These are phyloP conservation scores for Filobasidium uniguttulatum DNA, from an alignment of 1,284 basidiomycete genomes.

Conservation along the genomic window DNA sequence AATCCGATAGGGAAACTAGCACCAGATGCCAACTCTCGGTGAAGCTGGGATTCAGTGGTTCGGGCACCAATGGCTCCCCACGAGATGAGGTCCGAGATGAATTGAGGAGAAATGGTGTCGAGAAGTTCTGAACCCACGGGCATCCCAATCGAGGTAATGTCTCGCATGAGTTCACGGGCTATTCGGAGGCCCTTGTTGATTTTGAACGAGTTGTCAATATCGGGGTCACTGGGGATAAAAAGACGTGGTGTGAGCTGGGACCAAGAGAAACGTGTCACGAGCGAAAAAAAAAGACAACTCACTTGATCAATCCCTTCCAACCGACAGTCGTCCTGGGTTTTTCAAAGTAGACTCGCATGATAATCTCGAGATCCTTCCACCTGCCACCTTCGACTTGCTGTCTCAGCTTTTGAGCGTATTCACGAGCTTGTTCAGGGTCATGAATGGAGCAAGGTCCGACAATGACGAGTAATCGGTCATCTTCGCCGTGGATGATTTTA, in stretches of 20 bases:
- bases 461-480: constrained; percentile 74
- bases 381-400: constrained; percentile 49
- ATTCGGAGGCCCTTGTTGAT: constrained; percentile 95
- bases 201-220: constrained; percentile 40
- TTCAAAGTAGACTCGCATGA: constrained; percentile 91
- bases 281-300: background rate
- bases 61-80: constrained; percentile 98
- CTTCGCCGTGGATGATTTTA: constrained; percentile 63
- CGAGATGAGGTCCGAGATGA: constrained; percentile 55
- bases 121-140: constrained; percentile 81
- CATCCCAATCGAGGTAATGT: constrained; percentile 70
- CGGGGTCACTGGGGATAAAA: constrained; percentile 44
- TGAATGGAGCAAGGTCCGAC: constrained; percentile 93
- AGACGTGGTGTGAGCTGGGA: background rate
- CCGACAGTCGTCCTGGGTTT: constrained; percentile 56
- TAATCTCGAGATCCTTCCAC: constrained; percentile 60
- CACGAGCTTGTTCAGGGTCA: constrained; percentile 66
- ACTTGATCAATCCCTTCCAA: constrained; percentile 97
- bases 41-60: constrained; percentile 87
- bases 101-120: constrained; percentile 40
- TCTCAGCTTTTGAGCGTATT: constrained; percentile 68
- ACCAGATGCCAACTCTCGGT: constrained; percentile 81
- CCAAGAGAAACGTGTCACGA: too few species aligned
- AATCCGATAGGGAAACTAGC: constrained; percentile 73
- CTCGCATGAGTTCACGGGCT: constrained; percentile 74